Base-by-base conservation (phyloP, 2,329 filamentous ascomycete genomes). In the Talaromyces funiculosus region DNA sequence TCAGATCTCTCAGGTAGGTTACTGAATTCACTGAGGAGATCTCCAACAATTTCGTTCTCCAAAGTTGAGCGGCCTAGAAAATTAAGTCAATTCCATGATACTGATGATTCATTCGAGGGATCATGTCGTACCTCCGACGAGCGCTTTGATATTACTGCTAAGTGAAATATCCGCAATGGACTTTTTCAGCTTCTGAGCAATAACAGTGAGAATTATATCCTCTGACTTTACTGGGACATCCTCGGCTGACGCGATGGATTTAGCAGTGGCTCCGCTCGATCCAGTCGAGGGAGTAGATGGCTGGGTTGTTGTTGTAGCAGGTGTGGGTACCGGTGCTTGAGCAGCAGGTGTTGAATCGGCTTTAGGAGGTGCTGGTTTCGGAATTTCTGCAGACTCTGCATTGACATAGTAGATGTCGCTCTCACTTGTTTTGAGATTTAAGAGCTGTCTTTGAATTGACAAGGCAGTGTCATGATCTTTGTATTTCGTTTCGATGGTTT, bases 101-200 rank as follows among this genome's bases (percentile, higher is more conserved):
- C 7, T 1, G 43, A 47, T 4, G 1, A 2, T 26, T 8, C 14
- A 26, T 31, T 31, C 16, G 9, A 14, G 12, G 16, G 9, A 29
- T n/a, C n/a, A n/a, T 49, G 14, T 29, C 22, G 16, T 49, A 49
- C 45, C 45, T 31, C 24, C 26, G 45, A 59, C 69, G 97, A 82
- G 77, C 97, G 94, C 18, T 76, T 97, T 99, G 80, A 99, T 97
- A 54, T 94, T 93, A 78, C 97, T 97, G 82, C 84, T 90, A 63
- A 97, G 80, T 57, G 93, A 92, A 65, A 99, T 87, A 65, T 97
- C 94, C 42, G 86, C 76, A 60, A 96, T 81, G 29, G 89, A 83
- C 81, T 97, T 97, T 86, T 97, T 99, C 71, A 99, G 84, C 80
- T 97, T 97, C 76, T 97, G 93, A 16, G 94, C 92, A 67, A 97